Evolutionary conservation across 495 filamentous ascomycete species (phyloP), one percentile per base, ranked within the genome.

Genomic region (Podospora conica): DNA sequence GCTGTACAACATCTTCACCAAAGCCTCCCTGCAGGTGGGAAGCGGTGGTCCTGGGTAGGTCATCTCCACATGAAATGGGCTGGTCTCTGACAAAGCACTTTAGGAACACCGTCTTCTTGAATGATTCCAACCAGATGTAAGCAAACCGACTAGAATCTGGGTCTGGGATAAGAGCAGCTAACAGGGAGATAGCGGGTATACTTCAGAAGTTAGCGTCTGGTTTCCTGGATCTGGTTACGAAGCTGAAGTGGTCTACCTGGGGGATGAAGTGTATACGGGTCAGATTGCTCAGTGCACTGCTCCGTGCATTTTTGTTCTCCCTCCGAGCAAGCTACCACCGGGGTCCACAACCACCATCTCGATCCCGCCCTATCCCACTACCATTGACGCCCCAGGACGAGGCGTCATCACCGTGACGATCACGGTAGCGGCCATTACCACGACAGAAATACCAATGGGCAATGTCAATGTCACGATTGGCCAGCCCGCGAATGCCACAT

Each of bases 1-100:
- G 12, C 66, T 72, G 22, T 70, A 60, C 65, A 72, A 74, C 65
- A 53, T 74, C n/a, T 70, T 70, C 40, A 74, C 70, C 1, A 56
- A 56, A 21, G 54, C 54, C 21, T 56, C 54, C 9, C 10, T 56
- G 9, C 10, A 56, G 21, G 54, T 56, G 54, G 54, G 10, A 21
- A 56, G 54, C 54, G 54, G 10, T 11, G 54, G 54, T 21, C 54
- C 54, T 21, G 54, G 54, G 54, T 56, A 56, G 7, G 54, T 48
- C 21, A 56, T 56, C 54, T 56, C 20, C 54, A 56, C 9, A 12
- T 9, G 10, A 21, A 9, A 56, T 56, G 7, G 54, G 54, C 54
- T 56, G 20, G 18, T 21, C 9, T 20, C 18, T 56, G 54, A 56
- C 54, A 56, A 20, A 48, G 33, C 8, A 48, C 8, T n/a, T 48